Evolutionary conservation across 305 asterid species (phyloP), one percentile per base, ranked within the genome.

Genomic region (Fraxinus nigra): DNA sequence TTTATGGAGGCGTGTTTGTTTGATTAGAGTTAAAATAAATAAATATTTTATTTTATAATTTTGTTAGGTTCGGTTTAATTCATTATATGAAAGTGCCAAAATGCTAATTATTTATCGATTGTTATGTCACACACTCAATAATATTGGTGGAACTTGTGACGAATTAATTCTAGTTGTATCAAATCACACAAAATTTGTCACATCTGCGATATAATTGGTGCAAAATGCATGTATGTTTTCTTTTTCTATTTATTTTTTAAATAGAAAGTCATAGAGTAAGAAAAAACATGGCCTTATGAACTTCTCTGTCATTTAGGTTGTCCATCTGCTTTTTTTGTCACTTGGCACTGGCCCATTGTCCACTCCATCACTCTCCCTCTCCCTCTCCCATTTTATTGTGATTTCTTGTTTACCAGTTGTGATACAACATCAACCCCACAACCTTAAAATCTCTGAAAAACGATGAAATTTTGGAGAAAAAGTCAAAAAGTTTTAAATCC

Each of bases 261-360:
- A 33, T 33, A 33, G 35, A 33, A 33, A 33, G 35, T 33, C 35
- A 33, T 33, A 33, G 4, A 32, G 33, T 32, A 32, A 32, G 33
- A 32, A 32, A 32, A 32, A 32, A 32, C 43, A 37, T 37, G 43
- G 7, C 43, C 10, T 37, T 51, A 87, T 85, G 65, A 74, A 74
- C n/a, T 81, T 91, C 67, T 72, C 84, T 0, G 8, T 90, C 65
- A 78, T 78, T 81, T 89, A 10, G 78, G 83, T 2, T n/a, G 80
- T 7, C 22, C 86, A 18, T 85, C 88, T 59, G 80, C 87, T 24
- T 87, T 90, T 73, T 90, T 85, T 79, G 75, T 89, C 8, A 82
- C 90, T 13, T 90, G 89, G 84, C 13, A 24, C 13, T 13, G 93
- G 93, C 84, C 92, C 90, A 40, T 82, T 89, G 11, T 76, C 89